Percentiles rank a stretch among this genome's conserved stretches.
Evolutionary conservation across 305 asterid species (phyloP).

Genomic region (Solanum hybrid): DNA sequence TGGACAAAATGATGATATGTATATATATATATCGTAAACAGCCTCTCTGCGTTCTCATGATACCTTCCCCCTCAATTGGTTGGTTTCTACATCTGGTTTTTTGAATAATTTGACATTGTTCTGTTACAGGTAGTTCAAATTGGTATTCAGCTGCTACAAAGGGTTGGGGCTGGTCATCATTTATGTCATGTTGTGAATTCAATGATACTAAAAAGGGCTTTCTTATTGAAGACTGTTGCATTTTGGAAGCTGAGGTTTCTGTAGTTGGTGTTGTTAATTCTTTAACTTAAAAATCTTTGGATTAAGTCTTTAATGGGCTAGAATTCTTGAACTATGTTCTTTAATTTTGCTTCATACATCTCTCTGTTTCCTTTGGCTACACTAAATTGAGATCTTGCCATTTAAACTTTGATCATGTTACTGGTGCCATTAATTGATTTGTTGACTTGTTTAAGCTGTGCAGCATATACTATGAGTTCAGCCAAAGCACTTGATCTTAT

Average conservation of each 20-base stretch:
- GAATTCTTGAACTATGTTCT: neutral
- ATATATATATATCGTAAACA: neutral
- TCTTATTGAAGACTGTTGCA: neutral
- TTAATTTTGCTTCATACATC: neutral
- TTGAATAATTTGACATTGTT: neutral
- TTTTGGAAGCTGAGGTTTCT: neutral
- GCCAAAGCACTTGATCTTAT: neutral
- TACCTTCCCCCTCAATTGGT: no score
- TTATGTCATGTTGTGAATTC: neutral
- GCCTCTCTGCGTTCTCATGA: neutral
- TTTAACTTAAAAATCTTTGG: neutral
- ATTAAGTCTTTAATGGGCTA: neutral
- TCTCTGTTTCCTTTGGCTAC: neutral
- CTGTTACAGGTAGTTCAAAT: neutral
- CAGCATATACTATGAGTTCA: neutral
- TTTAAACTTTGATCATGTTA: neutral
- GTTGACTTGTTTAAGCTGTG: neutral
- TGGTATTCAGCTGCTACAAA: neutral
- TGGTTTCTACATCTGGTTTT: no score
- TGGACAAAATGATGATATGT: neutral
- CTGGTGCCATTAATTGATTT: neutral
- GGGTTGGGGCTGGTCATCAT: neutral
- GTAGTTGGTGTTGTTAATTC: neutral
- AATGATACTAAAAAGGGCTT: neutral
- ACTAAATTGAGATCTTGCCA: neutral